These are phyloP conservation scores for Nakazawaea ernobii DNA, from an alignment of 805 yeast genomes.

Conservation along the genomic window DNA sequence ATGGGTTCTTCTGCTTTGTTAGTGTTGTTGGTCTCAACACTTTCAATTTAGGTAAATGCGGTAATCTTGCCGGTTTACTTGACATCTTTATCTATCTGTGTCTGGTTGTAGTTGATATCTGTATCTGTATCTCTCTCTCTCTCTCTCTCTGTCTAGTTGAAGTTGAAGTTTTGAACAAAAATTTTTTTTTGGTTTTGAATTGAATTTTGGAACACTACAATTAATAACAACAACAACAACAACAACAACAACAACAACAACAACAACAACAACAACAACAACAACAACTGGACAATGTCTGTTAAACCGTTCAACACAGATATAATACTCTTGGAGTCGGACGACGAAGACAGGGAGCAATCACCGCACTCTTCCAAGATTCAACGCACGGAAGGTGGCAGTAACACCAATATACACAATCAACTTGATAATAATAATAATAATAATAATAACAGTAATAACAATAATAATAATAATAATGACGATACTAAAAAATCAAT, in stretches of 20 bases:
- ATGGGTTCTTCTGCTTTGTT: conserved; percentile 58
- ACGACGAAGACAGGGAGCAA: neutral
- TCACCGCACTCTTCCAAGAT: conserved; percentile 7
- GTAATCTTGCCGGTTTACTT: conserved; percentile 38
- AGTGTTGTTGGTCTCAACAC: conserved; percentile 59
- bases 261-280: too few relatives aligned
- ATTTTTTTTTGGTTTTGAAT: neutral
- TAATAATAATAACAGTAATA: conserved; percentile 14
- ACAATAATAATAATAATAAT: conserved; percentile 6
- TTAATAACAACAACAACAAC: too few relatives aligned
- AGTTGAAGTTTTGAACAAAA: neutral
- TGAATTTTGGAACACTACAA: too few relatives aligned
- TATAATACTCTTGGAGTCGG: conserved; percentile 4
- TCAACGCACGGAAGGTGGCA: conserved; percentile 1
- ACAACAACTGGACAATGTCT: neutral
- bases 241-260: too few relatives aligned
- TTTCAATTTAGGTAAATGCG: conserved; percentile 70
- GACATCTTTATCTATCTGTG: conserved; percentile 4
- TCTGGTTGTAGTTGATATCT: too few relatives aligned
- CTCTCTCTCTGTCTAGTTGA: too few relatives aligned
- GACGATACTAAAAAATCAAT: neutral
- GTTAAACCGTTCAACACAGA: neutral
- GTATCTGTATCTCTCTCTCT: too few relatives aligned
- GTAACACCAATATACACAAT: too few relatives aligned
- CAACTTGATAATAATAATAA: neutral